A percentile compares a stretch with the other conserved stretches of the same genome.
phyloP scores from a whole-genome alignment of 23 red algal genomes.

The Cyanidioschyzon merolae region DNA sequence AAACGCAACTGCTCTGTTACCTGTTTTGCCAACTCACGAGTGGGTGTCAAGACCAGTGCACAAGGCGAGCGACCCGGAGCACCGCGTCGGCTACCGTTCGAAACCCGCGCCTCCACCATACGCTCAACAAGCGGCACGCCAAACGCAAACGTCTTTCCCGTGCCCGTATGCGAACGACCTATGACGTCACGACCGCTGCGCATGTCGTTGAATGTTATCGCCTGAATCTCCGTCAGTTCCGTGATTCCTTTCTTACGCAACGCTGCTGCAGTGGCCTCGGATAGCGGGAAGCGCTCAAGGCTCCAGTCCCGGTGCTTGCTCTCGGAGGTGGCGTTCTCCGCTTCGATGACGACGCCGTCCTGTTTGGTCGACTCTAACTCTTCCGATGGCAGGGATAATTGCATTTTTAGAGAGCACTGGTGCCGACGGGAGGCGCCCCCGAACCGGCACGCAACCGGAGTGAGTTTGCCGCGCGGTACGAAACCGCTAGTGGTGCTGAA shows the following conservation, averaged over 20 bases:
- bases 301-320: background rate
- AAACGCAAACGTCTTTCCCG: constrained; percentile 96
- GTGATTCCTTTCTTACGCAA: constrained; percentile 55
- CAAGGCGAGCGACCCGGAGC: constrained; percentile 18
- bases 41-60: constrained; percentile 83
- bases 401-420: background rate
- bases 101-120: constrained; percentile 26
- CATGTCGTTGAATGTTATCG: constrained; percentile 55
- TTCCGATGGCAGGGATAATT: background rate
- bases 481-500: background rate
- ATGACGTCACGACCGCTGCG: constrained; percentile 76
- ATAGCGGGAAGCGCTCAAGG: constrained; percentile 40
- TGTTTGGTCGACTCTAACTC: background rate
- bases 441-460: background rate
- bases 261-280: constrained; percentile 20
- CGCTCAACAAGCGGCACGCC: constrained; percentile 81
- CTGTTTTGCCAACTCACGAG: constrained; percentile 88
- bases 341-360: background rate
- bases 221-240: constrained; percentile 73
- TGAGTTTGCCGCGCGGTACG: background rate
- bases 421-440: background rate
- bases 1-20: constrained; percentile 58
- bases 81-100: background rate
- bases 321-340: background rate
- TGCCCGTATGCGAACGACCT: constrained; percentile 85